A percentile compares a stretch with the other conserved stretches of the same genome.
phyloP scores from a whole-genome alignment of 2,329 filamentous ascomycete genomes.

The Apiospora hydei region DNA sequence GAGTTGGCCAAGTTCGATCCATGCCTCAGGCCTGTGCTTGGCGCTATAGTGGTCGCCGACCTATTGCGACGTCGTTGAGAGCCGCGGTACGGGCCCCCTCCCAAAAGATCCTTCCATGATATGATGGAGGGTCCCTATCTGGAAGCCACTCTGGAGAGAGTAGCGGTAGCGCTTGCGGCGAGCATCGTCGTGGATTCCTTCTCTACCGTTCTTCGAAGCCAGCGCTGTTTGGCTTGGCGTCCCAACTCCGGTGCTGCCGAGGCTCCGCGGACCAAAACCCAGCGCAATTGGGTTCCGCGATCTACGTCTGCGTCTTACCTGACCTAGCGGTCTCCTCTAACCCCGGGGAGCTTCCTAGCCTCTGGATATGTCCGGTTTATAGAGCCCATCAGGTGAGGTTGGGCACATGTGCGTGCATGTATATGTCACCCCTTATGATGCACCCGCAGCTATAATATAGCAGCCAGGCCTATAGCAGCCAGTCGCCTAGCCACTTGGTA shows the following conservation, averaged over 20 bases:
- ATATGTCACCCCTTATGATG: constrained; percentile 6
- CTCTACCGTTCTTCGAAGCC: not conserved
- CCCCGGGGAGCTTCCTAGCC: constrained; percentile 9
- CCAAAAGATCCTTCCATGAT: not conserved
- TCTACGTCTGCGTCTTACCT: constrained; percentile 15
- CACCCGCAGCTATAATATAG: not conserved
- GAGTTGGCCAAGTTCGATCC: constrained; percentile 15
- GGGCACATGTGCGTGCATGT: not conserved
- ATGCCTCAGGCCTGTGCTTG: not conserved
- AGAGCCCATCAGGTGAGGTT: constrained; percentile 2
- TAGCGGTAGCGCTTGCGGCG: not conserved
- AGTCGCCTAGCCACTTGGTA: not conserved
- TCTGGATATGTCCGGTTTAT: not conserved
- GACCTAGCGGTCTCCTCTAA: constrained; percentile 1
- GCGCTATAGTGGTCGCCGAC: constrained; percentile 16
- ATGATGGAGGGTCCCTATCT: constrained; percentile 11
- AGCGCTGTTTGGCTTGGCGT: not conserved
- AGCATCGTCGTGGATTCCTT: not conserved
- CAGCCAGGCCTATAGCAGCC: not conserved
- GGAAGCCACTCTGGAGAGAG: not conserved
- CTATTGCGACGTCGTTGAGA: constrained; percentile 3
- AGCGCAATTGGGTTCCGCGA: constrained; percentile 10
- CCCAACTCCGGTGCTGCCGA: constrained; percentile 16
- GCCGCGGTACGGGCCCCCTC: not conserved
- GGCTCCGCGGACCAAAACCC: constrained; percentile 8